phyloP scores from a whole-genome alignment of 2,329 filamentous ascomycete genomes.

The Exophiala bonariae region DNA sequence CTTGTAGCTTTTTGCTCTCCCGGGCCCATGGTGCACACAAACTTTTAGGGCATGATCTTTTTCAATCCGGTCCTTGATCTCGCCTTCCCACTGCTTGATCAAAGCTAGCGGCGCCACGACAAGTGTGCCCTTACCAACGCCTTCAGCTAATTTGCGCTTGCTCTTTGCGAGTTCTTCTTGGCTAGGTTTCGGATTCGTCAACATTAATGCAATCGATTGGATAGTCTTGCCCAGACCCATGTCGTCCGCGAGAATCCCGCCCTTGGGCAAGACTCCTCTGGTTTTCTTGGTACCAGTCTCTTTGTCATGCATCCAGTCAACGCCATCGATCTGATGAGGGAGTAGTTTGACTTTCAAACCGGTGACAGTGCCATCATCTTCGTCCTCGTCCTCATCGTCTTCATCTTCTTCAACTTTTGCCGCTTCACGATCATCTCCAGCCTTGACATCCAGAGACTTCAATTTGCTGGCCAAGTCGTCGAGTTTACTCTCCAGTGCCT shows the following conservation, averaged over 20 bases:
- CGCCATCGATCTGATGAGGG: slow-evolving; percentile 90
- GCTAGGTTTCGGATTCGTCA: slow-evolving; percentile 75
- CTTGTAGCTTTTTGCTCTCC: slow-evolving; percentile 74
- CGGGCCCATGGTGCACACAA: slow-evolving; percentile 85
- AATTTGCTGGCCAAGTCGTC: slow-evolving; percentile 45
- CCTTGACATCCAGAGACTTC: slow-evolving; percentile 42
- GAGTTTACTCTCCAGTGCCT: slow-evolving; percentile 39
- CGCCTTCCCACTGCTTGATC: slow-evolving; percentile 95
- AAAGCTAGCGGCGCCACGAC: slow-evolving; percentile 91
- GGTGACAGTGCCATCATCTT: slow-evolving; percentile 66
- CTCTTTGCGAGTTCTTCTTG: slow-evolving; percentile 39
- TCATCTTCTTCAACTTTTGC: slow-evolving; percentile 30
- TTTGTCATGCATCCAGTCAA: slow-evolving; percentile 92
- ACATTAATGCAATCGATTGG: slow-evolving; percentile 84
- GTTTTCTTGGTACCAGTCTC: slow-evolving; percentile 84
- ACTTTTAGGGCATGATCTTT: slow-evolving; percentile 72
- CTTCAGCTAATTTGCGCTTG: slow-evolving; percentile 67
- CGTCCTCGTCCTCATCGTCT: slow-evolving; percentile 48
- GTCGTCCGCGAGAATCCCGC: slow-evolving; percentile 93
- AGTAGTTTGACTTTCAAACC: slow-evolving; percentile 85
- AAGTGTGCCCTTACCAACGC: slow-evolving; percentile 75
- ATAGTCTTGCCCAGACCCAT: slow-evolving; percentile 96
- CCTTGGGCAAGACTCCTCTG: slow-evolving; percentile 76
- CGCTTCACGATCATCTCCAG: slow-evolving; percentile 28
- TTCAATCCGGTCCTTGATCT: slow-evolving; percentile 80